Conservation (phyloP, 2,329 filamentous ascomycete species). For the Harringtonia aguacate region DNA sequence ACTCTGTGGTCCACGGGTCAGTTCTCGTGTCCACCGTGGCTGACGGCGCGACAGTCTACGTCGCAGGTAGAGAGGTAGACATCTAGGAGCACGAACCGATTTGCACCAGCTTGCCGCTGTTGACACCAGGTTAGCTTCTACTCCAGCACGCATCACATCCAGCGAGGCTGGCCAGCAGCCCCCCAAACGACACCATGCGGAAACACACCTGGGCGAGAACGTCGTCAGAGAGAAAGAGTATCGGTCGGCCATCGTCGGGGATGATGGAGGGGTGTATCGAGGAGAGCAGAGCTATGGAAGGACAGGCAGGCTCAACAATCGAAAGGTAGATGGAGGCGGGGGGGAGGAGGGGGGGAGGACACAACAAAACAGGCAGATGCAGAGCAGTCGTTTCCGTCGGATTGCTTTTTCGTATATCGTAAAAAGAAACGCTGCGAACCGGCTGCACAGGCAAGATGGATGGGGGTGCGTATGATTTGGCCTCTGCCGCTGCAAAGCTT, state of each 20-base stretch:
- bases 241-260: constrained; percentile 74
- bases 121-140: constrained; percentile 10
- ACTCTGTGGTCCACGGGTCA: constrained; percentile 50
- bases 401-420: too few species aligned
- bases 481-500: constrained; percentile 1
- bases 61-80: background rate
- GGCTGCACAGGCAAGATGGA: too few species aligned
- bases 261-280: background rate
- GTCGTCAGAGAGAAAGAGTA: constrained; percentile 99
- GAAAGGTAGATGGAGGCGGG: background rate
- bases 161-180: too few species aligned
- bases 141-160: background rate
- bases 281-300: background rate
- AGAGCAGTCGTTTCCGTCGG: background rate
- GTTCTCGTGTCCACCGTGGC: background rate
- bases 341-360: too few species aligned
- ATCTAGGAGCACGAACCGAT: constrained; percentile 51
- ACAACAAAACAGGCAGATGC: too few species aligned
- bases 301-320: background rate
- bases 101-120: constrained; percentile 95
- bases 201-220: constrained; percentile 89
- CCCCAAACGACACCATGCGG: background rate
- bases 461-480: too few species aligned
- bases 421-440: background rate
- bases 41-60: background rate